phyloP scores from a whole-genome alignment of 2,329 filamentous ascomycete genomes.

The Scedosporium dehoogii region DNA sequence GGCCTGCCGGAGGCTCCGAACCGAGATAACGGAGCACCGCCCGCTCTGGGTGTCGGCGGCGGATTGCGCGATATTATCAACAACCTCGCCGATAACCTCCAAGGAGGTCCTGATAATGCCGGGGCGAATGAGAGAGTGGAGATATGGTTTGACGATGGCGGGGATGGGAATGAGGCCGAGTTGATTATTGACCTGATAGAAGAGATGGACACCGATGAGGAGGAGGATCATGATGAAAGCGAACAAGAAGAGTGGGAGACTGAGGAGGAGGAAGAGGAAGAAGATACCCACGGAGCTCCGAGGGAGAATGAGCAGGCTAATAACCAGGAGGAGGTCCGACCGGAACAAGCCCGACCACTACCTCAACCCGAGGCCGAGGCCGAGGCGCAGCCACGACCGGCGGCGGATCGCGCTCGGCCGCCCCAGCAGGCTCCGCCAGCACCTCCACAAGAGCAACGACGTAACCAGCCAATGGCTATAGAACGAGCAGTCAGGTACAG shows the following conservation, averaged over 20 bases:
- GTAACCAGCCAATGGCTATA: conserved; percentile 21
- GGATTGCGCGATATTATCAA: conserved; percentile 26
- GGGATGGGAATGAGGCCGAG: conserved; percentile 14
- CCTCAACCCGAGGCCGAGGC: conserved; percentile 11
- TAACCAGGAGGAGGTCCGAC: neutral
- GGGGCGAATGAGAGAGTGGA: conserved; percentile 12
- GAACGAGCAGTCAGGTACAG: conserved; percentile 19
- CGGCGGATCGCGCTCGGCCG: conserved; percentile 8
- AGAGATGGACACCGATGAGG: conserved; percentile 19
- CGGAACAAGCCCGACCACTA: conserved; percentile 6
- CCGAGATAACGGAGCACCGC: neutral
- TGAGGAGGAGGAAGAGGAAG: conserved; percentile 15
- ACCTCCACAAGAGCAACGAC: conserved; percentile 23
- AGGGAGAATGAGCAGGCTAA: conserved; percentile 21
- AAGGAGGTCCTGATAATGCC: conserved; percentile 23
- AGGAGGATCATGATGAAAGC: neutral
- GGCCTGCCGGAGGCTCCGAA: conserved; percentile 19
- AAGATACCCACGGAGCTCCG: conserved; percentile 29
- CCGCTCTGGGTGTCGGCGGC: conserved; percentile 10
- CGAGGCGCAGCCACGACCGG: conserved; percentile 9
- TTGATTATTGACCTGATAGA: conserved; percentile 19
- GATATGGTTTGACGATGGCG: conserved; percentile 9
- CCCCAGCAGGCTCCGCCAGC: conserved; percentile 7
- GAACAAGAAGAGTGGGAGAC: neutral
- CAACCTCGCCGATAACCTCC: conserved; percentile 22